These are phyloP conservation scores for Typha latifolia DNA, from an alignment of 176 grass and related monocot species.

Conservation along the genomic window DNA sequence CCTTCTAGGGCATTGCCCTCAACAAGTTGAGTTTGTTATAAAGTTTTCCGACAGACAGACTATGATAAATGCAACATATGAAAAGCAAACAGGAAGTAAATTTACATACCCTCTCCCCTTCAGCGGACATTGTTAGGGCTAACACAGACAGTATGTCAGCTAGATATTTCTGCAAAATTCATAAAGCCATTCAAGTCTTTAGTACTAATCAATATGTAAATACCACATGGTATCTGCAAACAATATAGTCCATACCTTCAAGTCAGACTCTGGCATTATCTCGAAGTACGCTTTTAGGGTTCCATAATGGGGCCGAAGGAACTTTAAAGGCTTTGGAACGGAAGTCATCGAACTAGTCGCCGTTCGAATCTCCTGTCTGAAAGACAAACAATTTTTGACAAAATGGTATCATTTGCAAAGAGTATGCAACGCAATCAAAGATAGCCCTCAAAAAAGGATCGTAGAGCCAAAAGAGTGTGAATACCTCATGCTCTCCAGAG, in stretches of 20 bases:
- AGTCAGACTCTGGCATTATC: slow-evolving; percentile 59
- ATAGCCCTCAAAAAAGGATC: neutral
- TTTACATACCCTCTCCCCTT: slow-evolving; percentile 82
- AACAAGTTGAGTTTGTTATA: too few relatives aligned
- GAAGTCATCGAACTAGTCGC: slow-evolving; percentile 96
- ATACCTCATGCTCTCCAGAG: slow-evolving; percentile 97
- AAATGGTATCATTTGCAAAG: neutral
- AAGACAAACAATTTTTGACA: neutral
- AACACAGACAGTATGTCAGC: slow-evolving; percentile 82
- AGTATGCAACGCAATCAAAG: neutral
- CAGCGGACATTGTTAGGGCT: slow-evolving; percentile 80
- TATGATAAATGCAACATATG: neutral
- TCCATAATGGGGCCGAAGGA: slow-evolving; percentile 86
- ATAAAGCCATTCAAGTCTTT: neutral
- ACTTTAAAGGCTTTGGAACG: slow-evolving; percentile 89
- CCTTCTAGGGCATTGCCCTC: too few relatives aligned
- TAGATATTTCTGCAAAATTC: slow-evolving; percentile 59
- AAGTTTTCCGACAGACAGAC: neutral
- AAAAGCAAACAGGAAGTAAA: neutral
- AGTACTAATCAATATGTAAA: slow-evolving; percentile 1
- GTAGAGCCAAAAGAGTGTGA: neutral
- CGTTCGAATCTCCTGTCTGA: slow-evolving; percentile 74
- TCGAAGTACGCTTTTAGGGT: slow-evolving; percentile 72
- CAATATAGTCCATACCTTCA: slow-evolving; percentile 45
- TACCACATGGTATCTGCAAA: neutral